A percentile compares a stretch with the other conserved stretches of the same genome.
Evolutionary conservation across 192 early-diverging fungal genomes (phyloP).

Genomic region (Thamnidium elegans): DNA sequence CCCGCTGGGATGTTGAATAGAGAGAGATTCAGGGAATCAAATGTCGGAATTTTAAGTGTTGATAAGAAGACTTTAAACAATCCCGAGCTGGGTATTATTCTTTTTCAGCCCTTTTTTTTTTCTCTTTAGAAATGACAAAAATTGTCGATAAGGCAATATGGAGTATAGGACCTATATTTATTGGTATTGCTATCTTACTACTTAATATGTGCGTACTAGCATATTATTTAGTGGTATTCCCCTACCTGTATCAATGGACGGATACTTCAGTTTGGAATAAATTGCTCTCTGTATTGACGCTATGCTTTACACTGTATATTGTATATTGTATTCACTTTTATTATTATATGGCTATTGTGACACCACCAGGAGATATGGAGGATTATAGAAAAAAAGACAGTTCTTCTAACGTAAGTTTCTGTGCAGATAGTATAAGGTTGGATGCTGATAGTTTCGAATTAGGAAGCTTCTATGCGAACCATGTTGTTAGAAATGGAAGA

Average conservation of each 20-base stretch:
- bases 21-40: no score
- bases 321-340: slow-evolving; percentile 53
- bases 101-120: background rate
- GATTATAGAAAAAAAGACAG: background rate
- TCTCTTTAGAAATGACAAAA: slow-evolving; percentile 24
- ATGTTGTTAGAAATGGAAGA: slow-evolving; percentile 51
- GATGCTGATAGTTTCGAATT: background rate
- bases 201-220: slow-evolving; percentile 41
- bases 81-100: no score
- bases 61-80: no score
- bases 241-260: slow-evolving; percentile 44
- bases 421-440: background rate
- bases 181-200: slow-evolving; percentile 45
- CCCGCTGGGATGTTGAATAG: no score
- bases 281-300: slow-evolving; percentile 34
- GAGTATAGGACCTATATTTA: slow-evolving; percentile 50
- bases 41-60: no score
- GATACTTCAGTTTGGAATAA: slow-evolving; percentile 26
- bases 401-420: background rate
- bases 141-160: slow-evolving; percentile 43
- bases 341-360: slow-evolving; percentile 56
- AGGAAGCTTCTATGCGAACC: slow-evolving; percentile 40
- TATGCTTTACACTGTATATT: slow-evolving; percentile 45
- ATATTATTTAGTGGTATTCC: slow-evolving; percentile 48
- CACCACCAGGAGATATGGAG: slow-evolving; percentile 42